Evolutionary conservation across 1,139 yeast genomes (phyloP), one percentile per base, ranked within the genome.

Genomic region (Kodamaea ohmeri): DNA sequence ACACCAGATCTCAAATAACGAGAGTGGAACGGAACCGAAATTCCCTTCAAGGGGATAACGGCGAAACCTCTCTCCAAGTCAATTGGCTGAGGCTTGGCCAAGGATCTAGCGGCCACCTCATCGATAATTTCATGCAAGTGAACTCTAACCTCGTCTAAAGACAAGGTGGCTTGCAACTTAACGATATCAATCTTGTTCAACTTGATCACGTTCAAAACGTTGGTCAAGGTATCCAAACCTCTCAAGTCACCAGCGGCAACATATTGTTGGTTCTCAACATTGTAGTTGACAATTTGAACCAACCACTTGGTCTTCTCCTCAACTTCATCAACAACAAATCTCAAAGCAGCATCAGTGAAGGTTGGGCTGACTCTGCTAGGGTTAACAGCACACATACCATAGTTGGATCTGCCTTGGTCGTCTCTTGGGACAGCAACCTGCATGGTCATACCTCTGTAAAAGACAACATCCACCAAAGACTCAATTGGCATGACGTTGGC

Each of bases 381-480:
- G 71, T 94, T 92, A 44, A 92, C 92, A 37, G 99, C 98, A 73
- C 89, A 80, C 99, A 92, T 92, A 74, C 98, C 97, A 59, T 92
- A 92, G 73, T 94, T 92, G 45, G 98, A 92, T 71, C 98, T 84
- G 37, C 99, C 99, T 37, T 69, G 62, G 42, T 82, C 78, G 67
- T 92, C 99, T 71, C 99, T 83, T 59, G 97, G 97, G 50, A 92
- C 99, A 34, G 98, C 98, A 49, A 92, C 98, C 76, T 92, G 98
- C 98, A 92, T 92, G 35, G 99, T 92, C 98, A 92, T 92, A 78
- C 99, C 99, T 75, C 99, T 83, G 78, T 92, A 94, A 78, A 92
- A 92, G 34, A 92, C 98, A 63, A 92, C 96, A 64, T 92, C 99
- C 42, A 92, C 98, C 54, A 92, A 76, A 7, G 95, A 85, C 71